Percentiles rank a stretch among this genome's conserved stretches.
Conservation (phyloP, 208 protist genomes). For the Angomonas ambiguus region DNA sequence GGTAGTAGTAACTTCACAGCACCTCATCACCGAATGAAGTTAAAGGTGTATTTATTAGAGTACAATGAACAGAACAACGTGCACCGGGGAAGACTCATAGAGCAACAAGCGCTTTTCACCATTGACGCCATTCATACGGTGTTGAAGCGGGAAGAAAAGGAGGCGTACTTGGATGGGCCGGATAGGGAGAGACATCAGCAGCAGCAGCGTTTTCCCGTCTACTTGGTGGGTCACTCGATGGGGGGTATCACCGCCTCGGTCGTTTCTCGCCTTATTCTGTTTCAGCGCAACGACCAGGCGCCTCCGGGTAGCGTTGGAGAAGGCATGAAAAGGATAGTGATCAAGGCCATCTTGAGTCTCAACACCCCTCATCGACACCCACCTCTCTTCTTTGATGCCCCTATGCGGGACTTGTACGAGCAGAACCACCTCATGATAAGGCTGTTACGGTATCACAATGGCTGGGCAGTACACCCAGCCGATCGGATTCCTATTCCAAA, state of each 20-base stretch:
- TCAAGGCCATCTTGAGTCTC: neutral
- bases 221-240: neutral
- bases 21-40: neutral
- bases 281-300: neutral
- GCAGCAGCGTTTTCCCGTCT: neutral
- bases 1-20: too few species aligned
- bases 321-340: neutral
- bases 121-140: slow-evolving; percentile 3
- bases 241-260: neutral
- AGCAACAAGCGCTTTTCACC: neutral
- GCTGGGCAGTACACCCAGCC: too few species aligned
- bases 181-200: neutral
- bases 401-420: neutral
- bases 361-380: neutral
- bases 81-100: neutral
- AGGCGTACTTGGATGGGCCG: neutral
- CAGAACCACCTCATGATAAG: neutral
- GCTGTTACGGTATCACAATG: neutral
- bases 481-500: too few species aligned
- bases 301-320: neutral
- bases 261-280: neutral
- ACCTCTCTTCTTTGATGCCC: neutral
- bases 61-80: neutral
- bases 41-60: neutral
- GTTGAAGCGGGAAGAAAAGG: neutral